Base-by-base conservation (phyloP, 2,329 filamentous ascomycete species). In the Fonsecaea multimorphosa region DNA sequence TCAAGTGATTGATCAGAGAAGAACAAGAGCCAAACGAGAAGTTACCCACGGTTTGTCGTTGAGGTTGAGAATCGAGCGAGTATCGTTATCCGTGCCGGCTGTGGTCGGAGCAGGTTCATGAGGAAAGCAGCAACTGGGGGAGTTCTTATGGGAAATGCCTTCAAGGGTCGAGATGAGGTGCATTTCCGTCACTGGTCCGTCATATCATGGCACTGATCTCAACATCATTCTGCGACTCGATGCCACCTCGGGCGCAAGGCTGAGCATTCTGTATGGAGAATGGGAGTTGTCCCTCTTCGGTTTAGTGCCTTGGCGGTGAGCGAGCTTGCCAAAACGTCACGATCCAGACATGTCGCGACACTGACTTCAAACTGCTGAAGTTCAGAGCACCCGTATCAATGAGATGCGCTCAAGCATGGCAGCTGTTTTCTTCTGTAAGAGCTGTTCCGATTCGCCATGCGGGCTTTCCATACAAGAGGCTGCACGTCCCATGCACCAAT, bases 331-430 rank as follows among this genome's bases (percentile, higher is more conserved):
- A 2, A 49, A 49, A 49, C 19, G 44, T 24, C 44, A 24, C 19
- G 19, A 24, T 24, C 11, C 19, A 19, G 16, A n/a, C 16, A 5
- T 40, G 38, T 31, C 29, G 29, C 5, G 9, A 52, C 49, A 31
- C 3, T 34, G 7, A 32, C 6, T n/a, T 54, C 8, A 9, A 22
- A 29, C n/a, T 16, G 9, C 12, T 24, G 22, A 51, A 32, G 8
- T 1, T n/a, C 31, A 53, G 14, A 36, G 32, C 40, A 61, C 24
- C 24, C 44, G 58, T 36, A 54, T 61, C 22, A 46, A 61, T 54
- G 58, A 51, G 34, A 61, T 55, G 51, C n/a, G 32, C 51, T 46
- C 58, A 49, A 57, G 51, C 14, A 54, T 54, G 51, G 51, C 27
- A n/a, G 27, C 31, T 12, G 27, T 31, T 34, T n/a, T 3, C 14